Evolutionary conservation across 1,139 yeast genomes (phyloP).

Genomic region (Taphrina betulina): DNA sequence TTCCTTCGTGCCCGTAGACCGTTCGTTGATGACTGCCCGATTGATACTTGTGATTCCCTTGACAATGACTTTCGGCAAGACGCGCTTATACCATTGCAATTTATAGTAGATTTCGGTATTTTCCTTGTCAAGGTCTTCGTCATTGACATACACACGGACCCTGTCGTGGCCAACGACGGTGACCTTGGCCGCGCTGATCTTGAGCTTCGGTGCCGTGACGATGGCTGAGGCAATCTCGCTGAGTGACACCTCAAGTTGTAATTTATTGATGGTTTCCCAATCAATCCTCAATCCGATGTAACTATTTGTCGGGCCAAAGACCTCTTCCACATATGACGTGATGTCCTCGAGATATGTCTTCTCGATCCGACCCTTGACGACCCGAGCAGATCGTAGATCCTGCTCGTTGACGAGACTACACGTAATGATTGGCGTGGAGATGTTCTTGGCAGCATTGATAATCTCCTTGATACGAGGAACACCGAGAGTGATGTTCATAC

Average conservation of each 20-base stretch:
- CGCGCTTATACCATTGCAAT: slow-evolving; percentile 84
- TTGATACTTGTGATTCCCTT: slow-evolving; percentile 88
- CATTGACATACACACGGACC: slow-evolving; percentile 72
- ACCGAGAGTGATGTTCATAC: slow-evolving; percentile 98
- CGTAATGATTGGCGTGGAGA: slow-evolving; percentile 94
- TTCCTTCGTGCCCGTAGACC: slow-evolving; percentile 40
- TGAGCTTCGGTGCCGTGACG: slow-evolving; percentile 80
- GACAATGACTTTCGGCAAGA: slow-evolving; percentile 80
- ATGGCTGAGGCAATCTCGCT: slow-evolving; percentile 86
- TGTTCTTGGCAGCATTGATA: slow-evolving; percentile 91
- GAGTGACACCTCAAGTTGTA: slow-evolving; percentile 82
- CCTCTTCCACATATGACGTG: slow-evolving; percentile 88
- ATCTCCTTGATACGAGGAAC: slow-evolving; percentile 99
- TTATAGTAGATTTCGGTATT: slow-evolving; percentile 74
- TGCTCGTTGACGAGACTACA: slow-evolving; percentile 83
- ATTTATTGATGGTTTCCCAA: slow-evolving; percentile 75
- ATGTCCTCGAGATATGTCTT: slow-evolving; percentile 86
- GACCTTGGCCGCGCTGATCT: slow-evolving; percentile 68
- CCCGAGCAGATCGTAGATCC: slow-evolving; percentile 97
- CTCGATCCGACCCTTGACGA: slow-evolving; percentile 95
- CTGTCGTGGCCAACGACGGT: slow-evolving; percentile 64
- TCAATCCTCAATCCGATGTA: slow-evolving; percentile 81
- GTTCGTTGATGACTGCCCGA: slow-evolving; percentile 88
- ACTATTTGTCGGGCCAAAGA: slow-evolving; percentile 76
- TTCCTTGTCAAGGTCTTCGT: slow-evolving; percentile 48